Percentiles rank a stretch among this genome's conserved stretches.
Evolutionary conservation across 2,329 filamentous ascomycete genomes (phyloP).

Genomic region (Diaporthe capsici): DNA sequence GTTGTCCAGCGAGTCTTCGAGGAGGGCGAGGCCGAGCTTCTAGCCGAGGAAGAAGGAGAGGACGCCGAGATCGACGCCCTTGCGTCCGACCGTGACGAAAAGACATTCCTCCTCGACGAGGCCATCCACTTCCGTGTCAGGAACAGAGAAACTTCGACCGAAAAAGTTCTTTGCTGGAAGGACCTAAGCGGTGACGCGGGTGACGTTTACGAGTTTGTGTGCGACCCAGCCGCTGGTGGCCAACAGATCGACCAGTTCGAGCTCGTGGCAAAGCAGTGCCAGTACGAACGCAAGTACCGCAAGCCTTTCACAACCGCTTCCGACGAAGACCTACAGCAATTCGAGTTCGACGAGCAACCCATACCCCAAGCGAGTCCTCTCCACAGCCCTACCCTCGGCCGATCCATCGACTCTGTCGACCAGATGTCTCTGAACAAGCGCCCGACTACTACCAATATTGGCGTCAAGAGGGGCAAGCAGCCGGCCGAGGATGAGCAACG

Average conservation of each 20-base stretch:
- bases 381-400: conserved; percentile 69
- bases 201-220: conserved; percentile 98
- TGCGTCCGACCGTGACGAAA: conserved; percentile 90
- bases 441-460: conserved; percentile 59
- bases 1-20: conserved; percentile 97
- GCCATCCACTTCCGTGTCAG: conserved; percentile 89
- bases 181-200: conserved; percentile 94
- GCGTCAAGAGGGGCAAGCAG: conserved; percentile 58
- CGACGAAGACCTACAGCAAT: conserved; percentile 83
- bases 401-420: conserved; percentile 71
- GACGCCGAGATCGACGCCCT: conserved; percentile 84
- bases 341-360: conserved; percentile 80
- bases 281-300: conserved; percentile 97
- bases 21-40: conserved; percentile 92
- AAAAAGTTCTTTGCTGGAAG: conserved; percentile 93
- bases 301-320: conserved; percentile 85
- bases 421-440: conserved; percentile 65
- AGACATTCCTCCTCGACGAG: conserved; percentile 96
- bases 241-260: conserved; percentile 86
- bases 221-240: conserved; percentile 79
- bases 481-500: conserved; percentile 39
- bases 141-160: conserved; percentile 78
- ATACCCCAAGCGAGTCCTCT: conserved; percentile 76
- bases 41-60: conserved; percentile 90
- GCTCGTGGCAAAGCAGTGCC: conserved; percentile 88